phyloP scores from a whole-genome alignment of 805 yeast species.

The Sporopachydermia lactativora region DNA sequence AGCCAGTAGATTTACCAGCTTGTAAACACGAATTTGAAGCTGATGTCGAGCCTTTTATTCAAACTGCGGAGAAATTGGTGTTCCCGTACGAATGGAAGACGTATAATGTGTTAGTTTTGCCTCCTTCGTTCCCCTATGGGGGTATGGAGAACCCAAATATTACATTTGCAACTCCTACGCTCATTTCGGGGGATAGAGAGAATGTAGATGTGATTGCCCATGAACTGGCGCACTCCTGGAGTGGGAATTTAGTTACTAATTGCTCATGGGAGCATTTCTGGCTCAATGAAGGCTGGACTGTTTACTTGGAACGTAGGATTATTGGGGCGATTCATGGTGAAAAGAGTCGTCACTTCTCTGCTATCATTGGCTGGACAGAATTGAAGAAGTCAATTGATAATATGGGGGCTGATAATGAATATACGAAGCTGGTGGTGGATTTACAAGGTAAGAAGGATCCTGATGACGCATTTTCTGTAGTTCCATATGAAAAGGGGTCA shows the following conservation, averaged over 20 bases:
- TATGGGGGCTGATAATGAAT: conserved; percentile 42
- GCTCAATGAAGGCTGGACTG: conserved; percentile 96
- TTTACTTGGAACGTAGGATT: conserved; percentile 77
- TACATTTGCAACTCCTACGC: conserved; percentile 83
- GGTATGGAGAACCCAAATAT: conserved; percentile 94
- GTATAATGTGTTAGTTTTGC: conserved; percentile 70
- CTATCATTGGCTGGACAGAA: conserved; percentile 83
- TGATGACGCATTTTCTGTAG: conserved; percentile 77
- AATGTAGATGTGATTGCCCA: conserved; percentile 87
- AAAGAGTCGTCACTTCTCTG: conserved; percentile 60
- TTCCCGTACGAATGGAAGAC: conserved; percentile 77
- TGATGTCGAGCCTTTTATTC: conserved; percentile 64
- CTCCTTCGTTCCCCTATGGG: conserved; percentile 71
- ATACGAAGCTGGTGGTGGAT: conserved; percentile 55
- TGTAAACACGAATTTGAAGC: conserved; percentile 70
- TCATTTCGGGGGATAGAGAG: conserved; percentile 71
- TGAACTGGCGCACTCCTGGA: conserved; percentile 88
- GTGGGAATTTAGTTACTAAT: conserved; percentile 83
- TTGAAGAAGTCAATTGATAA: conserved; percentile 50
- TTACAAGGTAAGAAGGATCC: conserved; percentile 64
- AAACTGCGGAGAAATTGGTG: conserved; percentile 62
- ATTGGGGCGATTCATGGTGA: conserved; percentile 71
- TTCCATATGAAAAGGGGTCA: conserved; percentile 87
- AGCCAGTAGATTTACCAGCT: conserved; percentile 50
- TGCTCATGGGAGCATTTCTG: conserved; percentile 90